A percentile compares a stretch with the other conserved stretches of the same genome.
Evolutionary conservation across 1,139 yeast genomes (phyloP).

Genomic region (Zygoascus meyerae): DNA sequence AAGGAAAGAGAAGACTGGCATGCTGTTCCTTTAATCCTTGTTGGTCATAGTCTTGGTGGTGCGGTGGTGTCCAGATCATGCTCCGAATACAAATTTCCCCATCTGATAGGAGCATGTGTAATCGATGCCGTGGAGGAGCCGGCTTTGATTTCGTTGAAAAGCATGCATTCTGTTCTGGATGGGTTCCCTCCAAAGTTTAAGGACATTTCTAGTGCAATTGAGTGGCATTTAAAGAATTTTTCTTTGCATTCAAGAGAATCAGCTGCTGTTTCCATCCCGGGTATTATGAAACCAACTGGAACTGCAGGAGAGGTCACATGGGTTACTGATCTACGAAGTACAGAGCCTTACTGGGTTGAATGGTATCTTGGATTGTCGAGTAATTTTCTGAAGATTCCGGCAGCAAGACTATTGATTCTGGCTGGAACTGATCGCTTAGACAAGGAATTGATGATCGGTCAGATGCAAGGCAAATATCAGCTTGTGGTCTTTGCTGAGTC

Average conservation of each 20-base stretch:
- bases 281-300: slow-evolving; percentile 25
- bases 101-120: slow-evolving; percentile 57
- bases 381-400: slow-evolving; percentile 49
- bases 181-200: slow-evolving; percentile 57
- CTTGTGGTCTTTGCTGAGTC: slow-evolving; percentile 73
- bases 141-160: slow-evolving; percentile 61
- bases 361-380: slow-evolving; percentile 79
- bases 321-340: slow-evolving; percentile 56
- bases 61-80: slow-evolving; percentile 59
- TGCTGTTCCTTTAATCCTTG: slow-evolving; percentile 43
- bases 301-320: slow-evolving; percentile 36
- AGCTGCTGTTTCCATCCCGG: slow-evolving; percentile 75
- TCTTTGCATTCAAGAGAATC: slow-evolving; percentile 51
- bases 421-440: slow-evolving; percentile 91
- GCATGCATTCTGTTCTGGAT: slow-evolving; percentile 60
- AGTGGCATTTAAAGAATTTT: slow-evolving; percentile 64
- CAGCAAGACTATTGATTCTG: slow-evolving; percentile 68
- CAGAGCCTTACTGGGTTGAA: slow-evolving; percentile 64
- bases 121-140: slow-evolving; percentile 93
- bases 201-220: slow-evolving; percentile 55
- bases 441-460: slow-evolving; percentile 80
- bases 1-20: slow-evolving; percentile 25
- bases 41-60: slow-evolving; percentile 95
- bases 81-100: slow-evolving; percentile 21
- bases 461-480: slow-evolving; percentile 91